A percentile compares a stretch with the other conserved stretches of the same genome.
These are phyloP conservation scores for Fusarium tricinctum DNA, from an alignment of 2,329 filamentous ascomycete genomes.

Conservation along the genomic window DNA sequence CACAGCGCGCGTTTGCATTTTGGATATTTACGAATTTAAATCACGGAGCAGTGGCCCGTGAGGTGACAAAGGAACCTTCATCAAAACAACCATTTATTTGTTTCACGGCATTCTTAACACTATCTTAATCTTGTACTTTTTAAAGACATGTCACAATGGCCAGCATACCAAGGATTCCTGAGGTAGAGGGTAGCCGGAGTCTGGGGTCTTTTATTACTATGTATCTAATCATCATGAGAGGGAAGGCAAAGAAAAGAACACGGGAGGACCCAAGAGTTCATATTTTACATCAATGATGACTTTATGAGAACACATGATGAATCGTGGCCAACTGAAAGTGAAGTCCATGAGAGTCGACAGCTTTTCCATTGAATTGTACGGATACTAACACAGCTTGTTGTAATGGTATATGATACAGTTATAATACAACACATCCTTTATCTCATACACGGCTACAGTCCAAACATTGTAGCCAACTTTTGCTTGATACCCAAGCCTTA, in stretches of 20 bases:
- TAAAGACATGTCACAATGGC: slow-evolving; percentile 21
- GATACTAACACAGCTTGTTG: not conserved
- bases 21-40: slow-evolving; percentile 31
- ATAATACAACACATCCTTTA: slow-evolving; percentile 22
- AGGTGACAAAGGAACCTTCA: slow-evolving; percentile 14
- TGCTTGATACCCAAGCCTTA: not conserved
- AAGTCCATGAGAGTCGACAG: not conserved
- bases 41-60: slow-evolving; percentile 41
- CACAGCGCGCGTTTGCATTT: slow-evolving; percentile 44
- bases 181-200: slow-evolving; percentile 42
- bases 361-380: not conserved
- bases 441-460: not conserved
- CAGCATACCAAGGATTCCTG: slow-evolving; percentile 33
- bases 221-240: slow-evolving; percentile 31
- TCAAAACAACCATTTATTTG: slow-evolving; percentile 9
- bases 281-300: slow-evolving; percentile 43
- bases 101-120: slow-evolving; percentile 25
- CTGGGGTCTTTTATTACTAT: slow-evolving; percentile 23
- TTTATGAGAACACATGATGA: slow-evolving; percentile 29
- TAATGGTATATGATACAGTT: slow-evolving; percentile 24
- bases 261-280: slow-evolving; percentile 23
- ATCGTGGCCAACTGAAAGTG: not conserved
- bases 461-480: not conserved
- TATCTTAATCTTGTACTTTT: slow-evolving; percentile 42
- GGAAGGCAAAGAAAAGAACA: slow-evolving; percentile 25